These are phyloP conservation scores for Chlorociboria aeruginascens DNA, from an alignment of 495 filamentous ascomycete genomes.

Conservation along the genomic window DNA sequence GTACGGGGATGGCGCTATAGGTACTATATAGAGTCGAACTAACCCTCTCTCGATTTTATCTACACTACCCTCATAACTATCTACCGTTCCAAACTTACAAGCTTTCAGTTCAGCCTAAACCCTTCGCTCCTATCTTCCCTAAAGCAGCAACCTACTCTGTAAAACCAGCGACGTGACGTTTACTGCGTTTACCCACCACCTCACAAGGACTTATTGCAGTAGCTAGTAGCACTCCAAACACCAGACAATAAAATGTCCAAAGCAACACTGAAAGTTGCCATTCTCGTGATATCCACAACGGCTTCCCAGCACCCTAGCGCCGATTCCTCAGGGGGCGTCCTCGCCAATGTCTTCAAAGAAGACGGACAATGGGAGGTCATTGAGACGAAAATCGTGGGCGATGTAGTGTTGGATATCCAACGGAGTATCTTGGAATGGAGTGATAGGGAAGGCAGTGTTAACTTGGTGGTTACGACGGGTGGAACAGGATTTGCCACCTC, in stretches of 20 bases:
- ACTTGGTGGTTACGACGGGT: conserved; percentile 79
- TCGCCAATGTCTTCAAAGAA: conserved; percentile 54
- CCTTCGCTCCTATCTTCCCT: too few relatives aligned
- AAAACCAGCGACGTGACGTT: too few relatives aligned
- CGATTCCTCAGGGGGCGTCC: conserved; percentile 52
- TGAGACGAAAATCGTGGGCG: conserved; percentile 66
- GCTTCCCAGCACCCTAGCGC: conserved; percentile 70
- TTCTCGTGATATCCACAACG: conserved; percentile 91
- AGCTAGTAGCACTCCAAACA: conserved; percentile 1
- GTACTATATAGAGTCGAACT: too few relatives aligned
- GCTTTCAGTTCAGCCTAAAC: too few relatives aligned
- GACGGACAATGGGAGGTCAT: conserved; percentile 61
- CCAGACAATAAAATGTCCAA: conserved; percentile 21
- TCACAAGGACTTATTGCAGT: not conserved
- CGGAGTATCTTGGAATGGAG: conserved; percentile 54
- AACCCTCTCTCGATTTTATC: too few relatives aligned
- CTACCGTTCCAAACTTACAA: too few relatives aligned
- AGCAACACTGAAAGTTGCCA: conserved; percentile 46
- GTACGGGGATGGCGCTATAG: too few relatives aligned
- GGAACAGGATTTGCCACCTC: conserved; percentile 89
- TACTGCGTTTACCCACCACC: not conserved
- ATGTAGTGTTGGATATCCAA: conserved; percentile 66
- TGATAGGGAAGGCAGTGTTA: conserved; percentile 46
- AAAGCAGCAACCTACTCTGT: too few relatives aligned
- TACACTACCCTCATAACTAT: too few relatives aligned